Evolutionary conservation across 495 filamentous ascomycete species (phyloP), one percentile per base, ranked within the genome.

Genomic region (Penicillium egyptiacum): DNA sequence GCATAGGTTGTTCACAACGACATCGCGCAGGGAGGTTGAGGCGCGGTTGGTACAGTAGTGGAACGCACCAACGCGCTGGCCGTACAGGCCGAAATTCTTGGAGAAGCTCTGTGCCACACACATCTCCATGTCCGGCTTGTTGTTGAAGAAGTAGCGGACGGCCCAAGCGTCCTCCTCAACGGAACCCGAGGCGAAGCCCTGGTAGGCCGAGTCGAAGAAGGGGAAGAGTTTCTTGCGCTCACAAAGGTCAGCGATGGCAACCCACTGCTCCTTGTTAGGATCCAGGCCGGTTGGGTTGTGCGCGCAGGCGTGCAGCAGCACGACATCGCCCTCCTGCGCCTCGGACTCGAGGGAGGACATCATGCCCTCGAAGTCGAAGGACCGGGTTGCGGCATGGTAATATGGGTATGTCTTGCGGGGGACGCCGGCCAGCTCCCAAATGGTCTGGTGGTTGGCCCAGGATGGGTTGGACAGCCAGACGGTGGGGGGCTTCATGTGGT

Each of bases 281-380:
- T 83, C 81, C 45, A 79, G 65, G 26, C 80, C 81, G 23, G 81
- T 83, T 19, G 81, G 81, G 63, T 83, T 83, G 65, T 83, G 81
- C 3, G 79, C 79, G 58, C 79, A 83, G 22, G 79, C 77, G 53
- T 83, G 81, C 31, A 83, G 70, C 16, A 83, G 61, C 35, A 82
- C 64, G 4, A 72, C 72, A 54, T 77, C 74, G 39, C 77, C 76
- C 53, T 72, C 66, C 48, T 73, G 60, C 0, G 79, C 75, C 22
- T 73, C 68, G 17, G 63, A 49, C 53, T 79, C 77, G 5, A 80
- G 70, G 1, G 72, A 71, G n/a, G 69, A 56, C 57, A 80, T 79
- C 73, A 77, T 77, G 52, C 72, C 76, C 6, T 70, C 63, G 51
- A 77, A 80, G 49, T 80, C 74, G 56, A 80, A 72, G n/a, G 72